Base-by-base conservation (phyloP, 1,284 basidiomycete species). In the Ustilago hordei region DNA sequence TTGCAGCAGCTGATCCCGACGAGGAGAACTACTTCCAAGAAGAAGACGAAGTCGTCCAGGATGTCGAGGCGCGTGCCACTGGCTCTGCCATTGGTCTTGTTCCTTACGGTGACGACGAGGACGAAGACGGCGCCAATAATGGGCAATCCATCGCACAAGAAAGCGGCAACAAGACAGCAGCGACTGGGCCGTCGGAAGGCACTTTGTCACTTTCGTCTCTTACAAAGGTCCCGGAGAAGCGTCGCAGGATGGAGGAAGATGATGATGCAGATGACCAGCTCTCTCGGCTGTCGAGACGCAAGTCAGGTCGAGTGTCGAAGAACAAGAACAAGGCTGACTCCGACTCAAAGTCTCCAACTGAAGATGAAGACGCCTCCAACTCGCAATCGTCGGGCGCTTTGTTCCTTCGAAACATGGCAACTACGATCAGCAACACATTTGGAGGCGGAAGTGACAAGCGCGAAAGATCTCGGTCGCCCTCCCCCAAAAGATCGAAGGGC, bases 21-120 rank as follows among this genome's bases (percentile, higher is more conserved):
- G 95, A 98, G 55, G 91, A 93, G 82, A 87, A 87, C 60, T 98
- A 96, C 88, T 97, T 97, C 89, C 93, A 95, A 79, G 89, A 88
- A 17, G 92, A 92, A 35, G 92, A 93, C 68, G 90, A 91, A 69
- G 90, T 91, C 90, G 91, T 31, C 87, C 86, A 60, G 62, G 57
- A 57, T 15, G 50, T 62, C 12, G 35, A 54, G 19, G 53, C 75
- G 84, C 41, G 84, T 89, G 50, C 89, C 88, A 59, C 87, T 88
- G 15, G 90, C 90, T 50, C 87, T 89, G 31, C 87, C 12, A 88
- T 89, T 19, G 88, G 89, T 9, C 87, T 93, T 50, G 89, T 92
- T 36, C 92, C 93, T 78, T 93, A 94, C 83, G 89, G 88, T 4
- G 85, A 81, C 28, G 71, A 72, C 8, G 69, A 67, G 17, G 66